phyloP scores from a whole-genome alignment of 1,139 yeast species.

The Scheffersomyces lignicola region DNA sequence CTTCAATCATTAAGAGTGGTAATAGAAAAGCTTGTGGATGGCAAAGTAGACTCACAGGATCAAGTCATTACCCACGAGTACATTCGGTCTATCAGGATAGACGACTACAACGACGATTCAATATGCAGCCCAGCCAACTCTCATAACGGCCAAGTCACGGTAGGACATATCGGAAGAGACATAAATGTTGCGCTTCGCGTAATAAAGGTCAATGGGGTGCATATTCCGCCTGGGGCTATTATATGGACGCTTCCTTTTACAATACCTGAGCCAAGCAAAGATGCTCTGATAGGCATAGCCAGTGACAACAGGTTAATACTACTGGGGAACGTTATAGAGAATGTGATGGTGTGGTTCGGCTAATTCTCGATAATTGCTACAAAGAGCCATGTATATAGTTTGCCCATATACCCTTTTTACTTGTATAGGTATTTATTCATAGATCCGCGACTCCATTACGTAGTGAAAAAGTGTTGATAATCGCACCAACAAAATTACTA shows the following conservation, averaged over 20 bases:
- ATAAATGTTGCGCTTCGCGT: slow-evolving; percentile 25
- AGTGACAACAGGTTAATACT: slow-evolving; percentile 29
- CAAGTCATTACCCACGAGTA: slow-evolving; percentile 24
- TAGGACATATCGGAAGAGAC: slow-evolving; percentile 4
- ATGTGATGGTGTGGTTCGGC: slow-evolving; percentile 29
- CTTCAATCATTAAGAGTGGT: slow-evolving; percentile 35
- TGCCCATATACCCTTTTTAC: too few species aligned
- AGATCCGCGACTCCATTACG: too few species aligned
- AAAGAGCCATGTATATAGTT: too few species aligned
- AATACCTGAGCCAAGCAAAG: slow-evolving; percentile 12
- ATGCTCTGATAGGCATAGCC: slow-evolving; percentile 18
- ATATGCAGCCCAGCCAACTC: slow-evolving; percentile 8
- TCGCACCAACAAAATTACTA: too few species aligned
- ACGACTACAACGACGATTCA: slow-evolving; percentile 8
- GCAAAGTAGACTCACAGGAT: slow-evolving; percentile 32
- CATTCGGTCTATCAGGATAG: slow-evolving; percentile 15
- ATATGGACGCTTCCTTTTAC: slow-evolving; percentile 35
- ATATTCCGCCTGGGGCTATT: slow-evolving; percentile 18
- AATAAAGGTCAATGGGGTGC: slow-evolving; percentile 36
- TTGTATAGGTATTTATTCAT: too few species aligned
- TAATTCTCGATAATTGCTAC: too few species aligned
- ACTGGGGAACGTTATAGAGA: slow-evolving; percentile 37
- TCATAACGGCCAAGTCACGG: slow-evolving; percentile 11
- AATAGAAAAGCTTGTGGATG: slow-evolving; percentile 36
- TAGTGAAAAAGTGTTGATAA: too few species aligned